Evolutionary conservation across 345 rosid genomes (phyloP), one percentile per base, ranked within the genome.

Genomic region (rapeseed (Brassica napus)): DNA sequence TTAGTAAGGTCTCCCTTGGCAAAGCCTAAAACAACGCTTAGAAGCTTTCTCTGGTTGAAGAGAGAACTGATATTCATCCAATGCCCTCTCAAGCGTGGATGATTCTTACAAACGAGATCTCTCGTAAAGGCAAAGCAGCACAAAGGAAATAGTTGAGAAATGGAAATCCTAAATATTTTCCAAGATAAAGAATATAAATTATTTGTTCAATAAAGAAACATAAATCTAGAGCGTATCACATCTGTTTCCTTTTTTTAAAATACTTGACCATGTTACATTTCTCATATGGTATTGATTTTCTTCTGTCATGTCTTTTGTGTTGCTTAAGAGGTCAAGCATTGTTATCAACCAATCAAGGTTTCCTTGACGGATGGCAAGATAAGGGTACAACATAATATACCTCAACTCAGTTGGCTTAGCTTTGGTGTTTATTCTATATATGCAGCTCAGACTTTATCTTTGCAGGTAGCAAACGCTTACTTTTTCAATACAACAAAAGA

Each of bases 291-390:
- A 71, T 37, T 75, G 44, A 69, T 75, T 65, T 10, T 77, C 59
- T 71, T 70, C 21, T 44, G 69, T 81, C 11, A 80, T 65, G 18
- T 55, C 59, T 75, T 75, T 42, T 72, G 71, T 71, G 75, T 57
- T 76, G 14, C 71, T 87, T 83, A 96, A 95, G 99, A 95, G 86
- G 98, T 95, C 26, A 95, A 95, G 87, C 84, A 82, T 78, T 87
- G 94, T 54, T 84, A 93, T 81, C 98, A 90, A 67, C 93, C 97
- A 30, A 91, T 93, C 84, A 95, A 95, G 85, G 89, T 88, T 81
- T 82, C 79, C 49, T 75, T 89, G 44, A 65, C 37, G 28, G 93
- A 85, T 69, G 84, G 73, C 76, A 80, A 1, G 1, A 79, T 95
- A 3, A 89, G 79, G 98, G 99, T 95, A 82, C 30, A 54, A 60